Percentiles rank a stretch among this genome's conserved stretches.
Conservation (phyloP, 805 yeast species). For the Candida yuanshanica region DNA sequence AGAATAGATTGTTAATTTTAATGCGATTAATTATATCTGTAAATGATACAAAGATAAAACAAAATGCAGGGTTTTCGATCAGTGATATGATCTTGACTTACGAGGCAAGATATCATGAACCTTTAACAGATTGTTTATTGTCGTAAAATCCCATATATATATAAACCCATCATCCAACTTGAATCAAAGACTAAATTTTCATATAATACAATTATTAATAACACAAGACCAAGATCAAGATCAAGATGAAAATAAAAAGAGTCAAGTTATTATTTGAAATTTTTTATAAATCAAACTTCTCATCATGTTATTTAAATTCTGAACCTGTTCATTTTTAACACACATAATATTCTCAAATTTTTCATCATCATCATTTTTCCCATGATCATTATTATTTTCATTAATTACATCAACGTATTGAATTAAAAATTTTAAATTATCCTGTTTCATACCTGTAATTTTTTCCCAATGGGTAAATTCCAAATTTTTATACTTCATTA, state of each 20-base stretch:
- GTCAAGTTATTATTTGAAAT: constrained; percentile 13
- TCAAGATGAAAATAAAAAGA: too few relatives aligned
- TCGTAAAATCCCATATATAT: too few relatives aligned
- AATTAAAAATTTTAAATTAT: not conserved
- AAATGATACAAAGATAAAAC: too few relatives aligned
- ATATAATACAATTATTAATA: too few relatives aligned
- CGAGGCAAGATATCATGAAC: too few relatives aligned
- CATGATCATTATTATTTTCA: constrained; percentile 1
- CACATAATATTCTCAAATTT: constrained; percentile 4
- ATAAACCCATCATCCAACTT: too few relatives aligned
- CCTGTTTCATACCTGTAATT: constrained; percentile 9
- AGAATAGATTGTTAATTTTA: not conserved
- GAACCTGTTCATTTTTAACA: constrained; percentile 11
- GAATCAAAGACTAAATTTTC: too few relatives aligned
- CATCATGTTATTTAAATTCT: constrained; percentile 18
- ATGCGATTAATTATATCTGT: too few relatives aligned
- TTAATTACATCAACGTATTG: constrained; percentile 4
- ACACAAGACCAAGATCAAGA: too few relatives aligned
- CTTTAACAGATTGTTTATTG: too few relatives aligned
- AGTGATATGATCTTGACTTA: too few relatives aligned
- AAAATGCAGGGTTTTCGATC: too few relatives aligned
- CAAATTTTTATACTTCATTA: constrained; percentile 5
- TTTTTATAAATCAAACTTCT: constrained; percentile 15
- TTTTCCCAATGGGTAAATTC: constrained; percentile 8
- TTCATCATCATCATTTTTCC: constrained; percentile 2